Percentiles rank a stretch among this genome's conserved stretches.
phyloP scores from a whole-genome alignment of 345 rosid species.

The Physaria fendleri region DNA sequence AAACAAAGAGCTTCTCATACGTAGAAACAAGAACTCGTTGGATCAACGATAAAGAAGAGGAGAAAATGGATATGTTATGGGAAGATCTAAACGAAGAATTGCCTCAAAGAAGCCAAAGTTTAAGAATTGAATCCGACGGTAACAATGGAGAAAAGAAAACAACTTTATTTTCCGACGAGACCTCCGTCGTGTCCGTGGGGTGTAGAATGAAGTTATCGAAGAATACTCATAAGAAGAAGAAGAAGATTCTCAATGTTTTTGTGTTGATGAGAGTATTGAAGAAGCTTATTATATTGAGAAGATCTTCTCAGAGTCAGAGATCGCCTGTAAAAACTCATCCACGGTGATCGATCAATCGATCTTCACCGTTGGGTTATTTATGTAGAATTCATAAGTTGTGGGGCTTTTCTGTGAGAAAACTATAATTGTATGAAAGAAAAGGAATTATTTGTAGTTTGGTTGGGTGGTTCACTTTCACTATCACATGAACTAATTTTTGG shows the following conservation, averaged over 20 bases:
- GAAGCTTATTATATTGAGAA: constrained; percentile 49
- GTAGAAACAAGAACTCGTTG: constrained; percentile 21
- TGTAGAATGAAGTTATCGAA: constrained; percentile 34
- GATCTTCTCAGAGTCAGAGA: constrained; percentile 21
- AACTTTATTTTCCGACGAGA: constrained; percentile 3
- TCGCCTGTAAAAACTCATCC: constrained; percentile 33
- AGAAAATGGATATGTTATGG: constrained; percentile 85
- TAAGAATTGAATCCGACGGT: neutral
- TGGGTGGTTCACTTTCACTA: constrained; percentile 3
- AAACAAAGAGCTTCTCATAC: constrained; percentile 36
- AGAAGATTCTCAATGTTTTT: constrained; percentile 34
- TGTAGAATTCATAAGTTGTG: constrained; percentile 7
- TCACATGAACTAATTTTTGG: constrained; percentile 8
- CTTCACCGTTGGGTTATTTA: neutral
- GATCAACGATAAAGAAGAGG: constrained; percentile 32
- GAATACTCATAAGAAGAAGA: constrained; percentile 14
- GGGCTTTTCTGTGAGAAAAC: neutral
- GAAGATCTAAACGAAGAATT: constrained; percentile 75
- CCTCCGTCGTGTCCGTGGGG: constrained; percentile 20
- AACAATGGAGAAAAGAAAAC: constrained; percentile 3
- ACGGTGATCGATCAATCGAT: constrained; percentile 17
- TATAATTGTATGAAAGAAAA: neutral
- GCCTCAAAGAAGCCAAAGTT: constrained; percentile 14
- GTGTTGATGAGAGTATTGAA: constrained; percentile 46
- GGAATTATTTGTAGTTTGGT: neutral